Percentiles rank a stretch among this genome's conserved stretches.
Evolutionary conservation across 73 alveolate species (phyloP).

Genomic region (Stentor roeselii): DNA sequence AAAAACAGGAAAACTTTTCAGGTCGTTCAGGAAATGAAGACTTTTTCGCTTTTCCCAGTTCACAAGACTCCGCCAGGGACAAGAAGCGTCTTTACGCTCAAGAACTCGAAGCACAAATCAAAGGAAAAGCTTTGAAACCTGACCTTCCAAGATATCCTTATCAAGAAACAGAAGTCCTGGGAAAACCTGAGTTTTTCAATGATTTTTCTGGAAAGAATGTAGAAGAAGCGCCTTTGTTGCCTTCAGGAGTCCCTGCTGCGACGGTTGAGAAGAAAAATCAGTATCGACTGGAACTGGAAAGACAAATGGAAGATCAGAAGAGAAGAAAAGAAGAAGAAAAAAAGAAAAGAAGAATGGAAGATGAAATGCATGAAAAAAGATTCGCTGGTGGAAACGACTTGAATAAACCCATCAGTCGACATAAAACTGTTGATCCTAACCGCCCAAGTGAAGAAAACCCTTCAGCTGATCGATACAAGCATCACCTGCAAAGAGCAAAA

Average conservation of each 20-base stretch:
- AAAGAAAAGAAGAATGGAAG: neutral
- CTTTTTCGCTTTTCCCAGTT: neutral
- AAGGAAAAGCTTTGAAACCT: neutral
- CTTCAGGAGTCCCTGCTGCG: neutral
- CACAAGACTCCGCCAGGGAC: neutral
- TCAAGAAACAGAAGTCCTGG: no score
- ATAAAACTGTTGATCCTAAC: conserved; percentile 13
- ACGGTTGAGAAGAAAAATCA: neutral
- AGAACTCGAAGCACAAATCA: conserved; percentile 10
- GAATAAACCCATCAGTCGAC: neutral
- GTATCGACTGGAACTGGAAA: conserved; percentile 12
- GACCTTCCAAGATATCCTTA: no score
- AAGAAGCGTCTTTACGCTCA: conserved; percentile 5
- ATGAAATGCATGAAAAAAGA: conserved; percentile 8
- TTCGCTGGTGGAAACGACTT: neutral
- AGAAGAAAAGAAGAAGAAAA: conserved; percentile 21
- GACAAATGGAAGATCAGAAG: conserved; percentile 8
- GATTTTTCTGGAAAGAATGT: neutral
- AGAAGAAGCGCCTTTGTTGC: neutral
- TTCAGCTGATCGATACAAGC: neutral
- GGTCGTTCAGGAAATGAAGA: neutral
- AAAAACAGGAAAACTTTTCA: neutral
- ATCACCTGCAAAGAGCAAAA: neutral
- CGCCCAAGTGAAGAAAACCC: conserved; percentile 23
- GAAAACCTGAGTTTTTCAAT: neutral